phyloP scores from a whole-genome alignment of 2,329 filamentous ascomycete genomes.

The Colletotrichum sp. region DNA sequence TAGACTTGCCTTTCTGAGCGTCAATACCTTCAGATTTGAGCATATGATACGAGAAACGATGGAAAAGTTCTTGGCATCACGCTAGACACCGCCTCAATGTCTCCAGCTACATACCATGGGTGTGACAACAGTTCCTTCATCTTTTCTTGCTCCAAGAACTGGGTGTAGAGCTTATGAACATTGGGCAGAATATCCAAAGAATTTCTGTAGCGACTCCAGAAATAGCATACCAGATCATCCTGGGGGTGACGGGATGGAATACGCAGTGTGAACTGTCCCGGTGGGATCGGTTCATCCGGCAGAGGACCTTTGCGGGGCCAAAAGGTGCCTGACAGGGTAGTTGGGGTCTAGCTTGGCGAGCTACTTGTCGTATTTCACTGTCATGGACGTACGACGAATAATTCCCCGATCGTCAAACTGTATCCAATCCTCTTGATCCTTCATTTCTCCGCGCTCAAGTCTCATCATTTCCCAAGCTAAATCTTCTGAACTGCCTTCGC shows the following conservation, averaged over 20 bases:
- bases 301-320: not conserved
- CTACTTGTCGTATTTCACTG: not conserved
- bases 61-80: not conserved
- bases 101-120: not conserved
- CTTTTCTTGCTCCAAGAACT: accelerated
- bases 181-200: not conserved
- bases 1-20: not conserved
- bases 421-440: not conserved
- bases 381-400: not conserved
- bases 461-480: not conserved
- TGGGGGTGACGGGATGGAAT: not conserved
- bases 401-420: not conserved
- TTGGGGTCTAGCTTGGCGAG: not conserved
- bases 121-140: not conserved
- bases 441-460: accelerated
- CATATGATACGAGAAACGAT: not conserved
- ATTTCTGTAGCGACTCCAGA: not conserved
- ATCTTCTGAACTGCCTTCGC: too few relatives aligned
- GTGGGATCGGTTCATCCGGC: not conserved
- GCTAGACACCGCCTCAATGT: not conserved
- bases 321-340: not conserved
- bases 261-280: not conserved
- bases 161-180: not conserved
- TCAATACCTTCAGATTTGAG: not conserved
- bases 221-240: not conserved